Conservation (phyloP, 805 yeast species). For the Saccharomycopsis fodiens region DNA sequence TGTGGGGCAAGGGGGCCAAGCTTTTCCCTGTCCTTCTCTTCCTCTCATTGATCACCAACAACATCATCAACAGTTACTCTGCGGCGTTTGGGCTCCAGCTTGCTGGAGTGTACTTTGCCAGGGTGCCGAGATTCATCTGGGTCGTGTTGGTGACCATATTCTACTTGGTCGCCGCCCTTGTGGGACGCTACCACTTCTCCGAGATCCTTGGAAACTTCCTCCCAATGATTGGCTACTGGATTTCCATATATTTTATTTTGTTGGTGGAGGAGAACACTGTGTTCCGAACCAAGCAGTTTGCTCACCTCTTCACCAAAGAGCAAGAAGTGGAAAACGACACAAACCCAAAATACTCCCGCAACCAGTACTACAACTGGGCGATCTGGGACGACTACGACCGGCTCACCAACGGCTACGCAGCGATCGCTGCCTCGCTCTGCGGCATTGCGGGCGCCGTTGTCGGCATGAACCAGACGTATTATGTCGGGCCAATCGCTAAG, state of each 20-base stretch:
- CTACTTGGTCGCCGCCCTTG: constrained; percentile 64
- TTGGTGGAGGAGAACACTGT: constrained; percentile 64
- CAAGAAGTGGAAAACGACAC: constrained; percentile 12
- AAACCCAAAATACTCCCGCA: constrained; percentile 19
- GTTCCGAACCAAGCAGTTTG: constrained; percentile 46
- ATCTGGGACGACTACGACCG: constrained; percentile 59
- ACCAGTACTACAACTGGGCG: constrained; percentile 58
- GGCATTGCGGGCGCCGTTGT: constrained; percentile 80
- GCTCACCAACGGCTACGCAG: constrained; percentile 67
- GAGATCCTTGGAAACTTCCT: constrained; percentile 70
- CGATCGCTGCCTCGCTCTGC: constrained; percentile 51
- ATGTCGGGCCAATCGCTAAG: constrained; percentile 67
- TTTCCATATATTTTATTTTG: constrained; percentile 68
- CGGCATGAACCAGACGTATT: constrained; percentile 86
- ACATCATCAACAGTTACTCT: constrained; percentile 73
- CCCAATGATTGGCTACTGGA: constrained; percentile 92
- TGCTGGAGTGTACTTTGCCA: constrained; percentile 44
- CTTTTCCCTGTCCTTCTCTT: constrained; percentile 63
- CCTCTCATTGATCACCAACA: constrained; percentile 73
- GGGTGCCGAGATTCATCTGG: constrained; percentile 74
- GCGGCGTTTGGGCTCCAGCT: constrained; percentile 76
- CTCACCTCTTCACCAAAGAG: constrained; percentile 14
- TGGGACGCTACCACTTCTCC: constrained; percentile 66
- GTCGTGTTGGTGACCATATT: constrained; percentile 54
- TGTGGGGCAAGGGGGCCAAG: constrained; percentile 64